Evolutionary conservation across 176 grass and related monocot species (phyloP), one percentile per base, ranked within the genome.

Genomic region (Alloteropsis semialata): DNA sequence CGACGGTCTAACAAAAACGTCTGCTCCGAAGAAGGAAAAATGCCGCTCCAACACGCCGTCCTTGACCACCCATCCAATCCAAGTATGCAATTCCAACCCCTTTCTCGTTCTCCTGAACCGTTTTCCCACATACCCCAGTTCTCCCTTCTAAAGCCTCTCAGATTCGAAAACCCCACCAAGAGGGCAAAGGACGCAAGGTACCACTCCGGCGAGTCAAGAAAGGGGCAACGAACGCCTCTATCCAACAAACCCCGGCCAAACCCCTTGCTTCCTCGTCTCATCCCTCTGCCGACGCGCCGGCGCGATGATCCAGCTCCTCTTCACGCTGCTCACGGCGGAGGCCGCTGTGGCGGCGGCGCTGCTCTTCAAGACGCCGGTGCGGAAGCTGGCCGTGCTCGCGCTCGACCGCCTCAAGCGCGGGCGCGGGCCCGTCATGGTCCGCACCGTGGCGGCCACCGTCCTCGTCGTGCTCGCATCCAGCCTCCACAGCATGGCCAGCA

Each of bases 231-330:
- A n/a, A n/a, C n/a, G n/a, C n/a, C n/a, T n/a, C 60, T 11, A 45
- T 60, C 28, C 15, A 7, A 4, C 5, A 6, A 36, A 19, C 18
- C 65, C 65, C 48, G 17, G 48, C 21, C 59, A 8, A 4, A 1
- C 2, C 11, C 62, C 5, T n/a, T 13, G 15, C 0, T 0, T 11
- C 22, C 75, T 17, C 17, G 24, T 15, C 5, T 10, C 54, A 11
- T 28, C 8, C 14, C 54, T 22, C 42, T 10, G 15, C 19, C 18
- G 2, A 13, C 65, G 38, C n/a, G 6, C 15, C 9, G 27, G 65
- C 58, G 58, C 67, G 57, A 97, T 97, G 95, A 94, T 97, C 79
- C 69, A 94, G n/a, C 82, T 97, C 2, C 86, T 97, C 49, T 97
- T 97, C 84, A 76, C 81, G 72, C 68, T 97, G 76, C 81, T 97